Base-by-base conservation (phyloP, 805 yeast species). In the Blastobotrys muscicola region DNA sequence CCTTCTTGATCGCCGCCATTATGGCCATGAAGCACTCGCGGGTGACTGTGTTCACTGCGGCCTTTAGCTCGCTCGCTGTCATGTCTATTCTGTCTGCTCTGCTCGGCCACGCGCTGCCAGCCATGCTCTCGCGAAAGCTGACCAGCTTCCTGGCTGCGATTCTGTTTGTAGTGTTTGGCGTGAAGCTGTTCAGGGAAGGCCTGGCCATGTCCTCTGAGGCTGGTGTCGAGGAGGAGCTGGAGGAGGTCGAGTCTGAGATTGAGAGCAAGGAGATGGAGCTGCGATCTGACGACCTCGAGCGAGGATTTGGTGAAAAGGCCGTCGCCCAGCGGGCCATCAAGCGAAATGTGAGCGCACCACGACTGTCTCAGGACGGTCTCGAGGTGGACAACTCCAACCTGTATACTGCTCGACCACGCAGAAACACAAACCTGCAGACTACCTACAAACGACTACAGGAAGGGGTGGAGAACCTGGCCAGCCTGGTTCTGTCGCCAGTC, bases 11-110 rank as follows among this genome's bases (percentile, higher is more conserved):
- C 55, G 97, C 98, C 31, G 97, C 97, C 1, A 71, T 92, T 51
- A 89, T 92, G 96, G 95, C 97, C 29, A 92, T 92, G 97, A 84
- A 85, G 59, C 81, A 87, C 64, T 76, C 89, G 13, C 74, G 94
- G 55, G 55, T 74, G 57, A 71, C 85, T 38, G 97, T 92, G n/a
- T 90, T 92, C 60, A 70, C 85, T 7, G 80, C 96, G 11, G 92
- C 95, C 3, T 85, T 86, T 51, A 61, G 82, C 10, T 86, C 97
- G 1, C 72, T 92, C 55, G 85, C 78, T 3, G 62, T 92, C 44
- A 92, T 92, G 98, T 87, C 98, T 1, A 69, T 92, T 8, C 71
- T 92, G 47, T 85, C 95, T 5, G 97, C 95, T 49, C 54, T 85
- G 16, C 81, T 89, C 16, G 99, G 99, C 32, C 95, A 86, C 58